phyloP scores from a whole-genome alignment of 1,139 yeast species.

The Lodderomyces theae region DNA sequence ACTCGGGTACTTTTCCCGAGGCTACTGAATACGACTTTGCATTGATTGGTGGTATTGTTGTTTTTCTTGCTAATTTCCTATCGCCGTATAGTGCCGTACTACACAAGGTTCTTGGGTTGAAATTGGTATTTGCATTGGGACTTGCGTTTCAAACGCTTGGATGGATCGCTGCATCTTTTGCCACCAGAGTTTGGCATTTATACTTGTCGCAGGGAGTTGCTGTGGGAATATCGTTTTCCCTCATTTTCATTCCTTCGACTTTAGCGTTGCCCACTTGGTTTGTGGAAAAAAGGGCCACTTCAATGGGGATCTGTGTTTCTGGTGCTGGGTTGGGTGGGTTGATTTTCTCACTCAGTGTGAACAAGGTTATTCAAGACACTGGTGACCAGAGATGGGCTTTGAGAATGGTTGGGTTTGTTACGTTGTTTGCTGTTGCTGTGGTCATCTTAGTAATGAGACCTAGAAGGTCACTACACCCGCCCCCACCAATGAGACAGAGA shows the following conservation, averaged over 20 bases:
- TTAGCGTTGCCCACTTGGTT: conserved; percentile 65
- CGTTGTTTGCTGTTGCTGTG: conserved; percentile 38
- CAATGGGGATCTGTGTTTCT: conserved; percentile 57
- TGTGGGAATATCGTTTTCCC: conserved; percentile 58
- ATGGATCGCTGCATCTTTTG: conserved; percentile 61
- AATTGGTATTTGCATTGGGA: conserved; percentile 46
- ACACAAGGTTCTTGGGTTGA: conserved; percentile 33
- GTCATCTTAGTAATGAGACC: conserved; percentile 43
- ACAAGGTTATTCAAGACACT: conserved; percentile 44
- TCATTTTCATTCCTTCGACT: conserved; percentile 60
- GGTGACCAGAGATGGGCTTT: conserved; percentile 68
- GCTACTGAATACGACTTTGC: conserved; percentile 64
- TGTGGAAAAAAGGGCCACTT: conserved; percentile 51
- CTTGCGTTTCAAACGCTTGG: conserved; percentile 52
- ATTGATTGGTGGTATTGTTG: conserved; percentile 63
- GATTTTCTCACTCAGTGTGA: conserved; percentile 48
- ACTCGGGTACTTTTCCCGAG: conserved; percentile 47
- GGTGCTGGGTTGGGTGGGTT: conserved; percentile 73
- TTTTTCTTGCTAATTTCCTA: conserved; percentile 54
- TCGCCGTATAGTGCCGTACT: conserved; percentile 51
- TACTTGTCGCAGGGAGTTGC: conserved; percentile 67
- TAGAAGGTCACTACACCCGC: conserved; percentile 23
- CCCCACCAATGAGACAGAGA: conserved; percentile 23
- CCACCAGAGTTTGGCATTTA: conserved; percentile 62
- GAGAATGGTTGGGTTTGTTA: conserved; percentile 54